Percentiles rank a stretch among this genome's conserved stretches.
These are phyloP conservation scores for Fusarium irregulare DNA, from an alignment of 2,329 filamentous ascomycete genomes.

Conservation along the genomic window DNA sequence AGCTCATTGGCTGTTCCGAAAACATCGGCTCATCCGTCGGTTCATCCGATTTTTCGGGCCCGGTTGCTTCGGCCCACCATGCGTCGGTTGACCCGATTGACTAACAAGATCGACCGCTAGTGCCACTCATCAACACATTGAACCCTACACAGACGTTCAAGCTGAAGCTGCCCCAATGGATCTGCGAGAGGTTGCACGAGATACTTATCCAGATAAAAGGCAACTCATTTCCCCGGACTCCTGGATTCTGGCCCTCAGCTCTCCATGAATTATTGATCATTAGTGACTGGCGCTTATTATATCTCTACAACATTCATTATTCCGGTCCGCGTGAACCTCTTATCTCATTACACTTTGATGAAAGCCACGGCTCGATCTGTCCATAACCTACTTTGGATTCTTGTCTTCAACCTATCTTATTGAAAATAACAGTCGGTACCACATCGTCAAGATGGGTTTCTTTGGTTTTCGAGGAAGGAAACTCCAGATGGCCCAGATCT, in stretches of 20 bases:
- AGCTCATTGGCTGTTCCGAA: background rate
- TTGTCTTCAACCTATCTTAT: no score
- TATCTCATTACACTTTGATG: no score
- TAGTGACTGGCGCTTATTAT: no score
- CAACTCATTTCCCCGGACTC: background rate
- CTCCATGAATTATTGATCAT: no score
- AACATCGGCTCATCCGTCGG: slow-evolving; percentile 7
- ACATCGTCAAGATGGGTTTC: background rate
- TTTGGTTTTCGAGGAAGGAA: background rate
- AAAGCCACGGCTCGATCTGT: no score
- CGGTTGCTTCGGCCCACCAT: background rate
- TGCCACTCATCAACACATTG: background rate
- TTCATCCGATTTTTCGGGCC: background rate
- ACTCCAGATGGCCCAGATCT: slow-evolving; percentile 11
- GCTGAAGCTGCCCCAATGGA: no score
- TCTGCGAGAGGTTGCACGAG: background rate
- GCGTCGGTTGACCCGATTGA: background rate
- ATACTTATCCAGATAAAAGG: background rate
- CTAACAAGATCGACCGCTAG: background rate
- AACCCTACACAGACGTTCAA: background rate
- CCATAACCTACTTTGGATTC: no score
- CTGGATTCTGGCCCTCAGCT: background rate
- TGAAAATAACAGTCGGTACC: no score
- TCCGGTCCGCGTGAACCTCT: no score
- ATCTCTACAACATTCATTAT: no score